Base-by-base conservation (phyloP, 257 asterid species). In the Lycium barbarum region DNA sequence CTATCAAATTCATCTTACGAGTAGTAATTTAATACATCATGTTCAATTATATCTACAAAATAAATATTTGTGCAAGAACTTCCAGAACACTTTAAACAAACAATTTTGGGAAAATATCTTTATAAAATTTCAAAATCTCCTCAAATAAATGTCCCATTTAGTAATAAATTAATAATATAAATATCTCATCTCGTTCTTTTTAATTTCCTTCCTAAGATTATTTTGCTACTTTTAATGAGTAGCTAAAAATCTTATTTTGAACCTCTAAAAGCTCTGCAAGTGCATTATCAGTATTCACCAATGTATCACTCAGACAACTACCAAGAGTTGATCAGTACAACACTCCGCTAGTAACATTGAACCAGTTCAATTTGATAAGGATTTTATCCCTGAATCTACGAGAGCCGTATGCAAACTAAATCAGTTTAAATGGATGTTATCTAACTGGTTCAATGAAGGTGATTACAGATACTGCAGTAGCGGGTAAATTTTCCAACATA, bases 391-490 rank as follows among this genome's bases (percentile, higher is more conserved):
- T 6, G 45, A 74, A 74, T 74, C 59, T 74, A 22, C 80, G 11
- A 14, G 26, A n/a, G 55, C 59, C 80, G n/a, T 6, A 11, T n/a
- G n/a, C 81, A 74, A 49, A 51, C 35, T 49, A 74, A 49, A 74
- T 74, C 45, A 22, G 81, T 22, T 20, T 22, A 12, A 51, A 13
- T 26, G 38, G 45, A 51, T 43, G n/a, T 13, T 15, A 84, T 90
- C 90, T 90, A 88, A 86, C 81, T 5, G 89, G 87, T 83, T 84
- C 88, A 83, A 90, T 84, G 86, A 89, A 79, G 84, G 84, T 86
- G 65, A 94, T 88, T 51, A 94, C 91, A 90, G 93, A 83, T 82
- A 90, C 93, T 0, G 95, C 95, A 12, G 76, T 88, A 65, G 61
- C 76, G 15, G 92, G 89, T 26, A 95, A 59, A 90, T 83, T 82